These are phyloP conservation scores for Candida tropicalis DNA, from an alignment of 1,139 yeast species.

Conservation along the genomic window DNA sequence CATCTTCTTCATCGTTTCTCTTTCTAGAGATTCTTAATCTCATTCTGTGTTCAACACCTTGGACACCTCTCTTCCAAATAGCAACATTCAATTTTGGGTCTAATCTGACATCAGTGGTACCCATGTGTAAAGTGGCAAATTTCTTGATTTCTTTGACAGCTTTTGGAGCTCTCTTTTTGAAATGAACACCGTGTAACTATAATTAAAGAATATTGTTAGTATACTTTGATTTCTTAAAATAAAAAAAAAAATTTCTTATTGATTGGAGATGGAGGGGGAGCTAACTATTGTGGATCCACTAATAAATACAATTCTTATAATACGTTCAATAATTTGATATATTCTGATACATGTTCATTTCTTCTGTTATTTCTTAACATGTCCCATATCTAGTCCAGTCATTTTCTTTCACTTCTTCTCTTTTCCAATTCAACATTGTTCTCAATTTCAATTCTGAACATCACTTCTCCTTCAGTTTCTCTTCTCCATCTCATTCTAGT, in stretches of 20 bases:
- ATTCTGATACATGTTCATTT: too few relatives aligned
- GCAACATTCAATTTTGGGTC: conserved; percentile 99
- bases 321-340: too few relatives aligned
- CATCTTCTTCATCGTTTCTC: conserved; percentile 99
- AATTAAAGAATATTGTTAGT: conserved; percentile 17
- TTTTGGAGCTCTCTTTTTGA: conserved; percentile 99
- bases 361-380: too few relatives aligned
- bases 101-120: conserved; percentile 98
- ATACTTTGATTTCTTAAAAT: conserved; percentile 5
- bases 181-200: conserved; percentile 94
- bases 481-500: too few relatives aligned
- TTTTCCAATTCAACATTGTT: background rate
- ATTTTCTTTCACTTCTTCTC: too few relatives aligned
- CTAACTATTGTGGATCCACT: too few relatives aligned
- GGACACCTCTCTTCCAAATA: conserved; percentile 99
- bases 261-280: background rate
- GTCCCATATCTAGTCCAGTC: too few relatives aligned
- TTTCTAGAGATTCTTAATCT: conserved; percentile 99
- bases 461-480: too few relatives aligned
- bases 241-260: too few relatives aligned
- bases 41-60: conserved; percentile 97
- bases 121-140: conserved; percentile 99
- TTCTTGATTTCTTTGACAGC: conserved; percentile 99
- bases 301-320: too few relatives aligned
- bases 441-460: too few relatives aligned